Conservation (phyloP, 2,329 filamentous ascomycete genomes). For the Tolypocladium paradoxum region DNA sequence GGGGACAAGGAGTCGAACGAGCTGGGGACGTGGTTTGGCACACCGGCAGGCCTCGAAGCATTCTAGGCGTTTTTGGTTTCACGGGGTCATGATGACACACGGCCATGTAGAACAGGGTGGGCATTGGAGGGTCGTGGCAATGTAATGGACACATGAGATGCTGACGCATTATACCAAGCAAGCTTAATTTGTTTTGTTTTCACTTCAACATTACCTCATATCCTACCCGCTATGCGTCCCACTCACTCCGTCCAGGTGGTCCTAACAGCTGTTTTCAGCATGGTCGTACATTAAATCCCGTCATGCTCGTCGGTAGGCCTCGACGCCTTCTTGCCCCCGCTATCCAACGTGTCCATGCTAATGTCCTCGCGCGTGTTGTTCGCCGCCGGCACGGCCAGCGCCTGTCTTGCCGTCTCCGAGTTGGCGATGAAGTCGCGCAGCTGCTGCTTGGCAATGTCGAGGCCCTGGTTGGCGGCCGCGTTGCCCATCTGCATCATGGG, state of each 20-base stretch:
- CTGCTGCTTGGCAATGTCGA: conserved; percentile 86
- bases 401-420: conserved; percentile 75
- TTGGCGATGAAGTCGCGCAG: conserved; percentile 82
- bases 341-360: conserved; percentile 50
- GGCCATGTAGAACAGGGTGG: neutral
- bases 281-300: conserved; percentile 25
- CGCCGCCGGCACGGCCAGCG: conserved; percentile 61
- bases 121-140: neutral
- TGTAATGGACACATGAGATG: neutral
- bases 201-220: conserved; percentile 7
- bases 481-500: conserved; percentile 94
- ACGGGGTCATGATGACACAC: neutral
- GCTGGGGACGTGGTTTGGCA: conserved; percentile 74
- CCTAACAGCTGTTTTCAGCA: neutral
- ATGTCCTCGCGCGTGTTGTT: conserved; percentile 34
- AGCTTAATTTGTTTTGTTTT: neutral
- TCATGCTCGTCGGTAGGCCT: conserved; percentile 50
- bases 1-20: conserved; percentile 45
- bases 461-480: conserved; percentile 73
- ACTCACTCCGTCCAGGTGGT: neutral
- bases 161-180: neutral
- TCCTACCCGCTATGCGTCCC: conserved; percentile 6
- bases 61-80: conserved; percentile 39
- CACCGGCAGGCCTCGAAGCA: conserved; percentile 54
- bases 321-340: conserved; percentile 40